Evolutionary conservation across 2,329 filamentous ascomycete species (phyloP), one percentile per base, ranked within the genome.

Genomic region (Nakataea oryzae): DNA sequence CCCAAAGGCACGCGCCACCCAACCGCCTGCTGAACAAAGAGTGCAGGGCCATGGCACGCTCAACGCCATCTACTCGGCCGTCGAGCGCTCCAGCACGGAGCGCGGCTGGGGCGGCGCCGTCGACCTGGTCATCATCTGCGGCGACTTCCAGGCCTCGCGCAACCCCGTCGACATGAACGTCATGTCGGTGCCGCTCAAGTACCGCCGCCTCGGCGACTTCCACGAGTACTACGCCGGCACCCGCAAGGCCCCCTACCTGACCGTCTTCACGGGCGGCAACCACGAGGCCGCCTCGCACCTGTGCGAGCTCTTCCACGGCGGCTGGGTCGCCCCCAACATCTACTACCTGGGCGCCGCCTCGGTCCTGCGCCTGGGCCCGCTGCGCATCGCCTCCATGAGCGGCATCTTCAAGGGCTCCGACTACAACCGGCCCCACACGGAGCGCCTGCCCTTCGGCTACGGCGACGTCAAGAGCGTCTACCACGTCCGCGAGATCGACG

Each of bases 261-360:
- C 95, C 21, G 79, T 97, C 57, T 97, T 97, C 75, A 87, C 96
- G 60, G 93, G 88, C 56, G 95, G 95, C 2, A 99, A 99, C 71
- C 95, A 99, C 70, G 95, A 99, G 76, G 93, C 95, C 0, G 90
- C 90, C 69, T 92, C 90, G 60, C 86, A 97, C 74, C 79, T 96
- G 6, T 95, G 87, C 79, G 95, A 99, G 75, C 83, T 99, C 0
- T 96, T 91, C 77, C 96, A 97, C 71, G 95, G 95, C 60, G 95
- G 95, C 60, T 99, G 95, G 95, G 95, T 91, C 7, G 93, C 93
- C 9, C 92, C 91, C 11, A 96, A 95, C 67, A 97, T 99, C 66
- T 99, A 97, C 79, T 99, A 97, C 75, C 82, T 97, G 73, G 95
- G 95, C 59, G 91, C 92, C 41, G 91, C 95, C 64, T 97, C 96